A percentile compares a stretch with the other conserved stretches of the same genome.
phyloP scores from a whole-genome alignment of 2,329 filamentous ascomycete genomes.

The Aspergillus pseudotamarii region DNA sequence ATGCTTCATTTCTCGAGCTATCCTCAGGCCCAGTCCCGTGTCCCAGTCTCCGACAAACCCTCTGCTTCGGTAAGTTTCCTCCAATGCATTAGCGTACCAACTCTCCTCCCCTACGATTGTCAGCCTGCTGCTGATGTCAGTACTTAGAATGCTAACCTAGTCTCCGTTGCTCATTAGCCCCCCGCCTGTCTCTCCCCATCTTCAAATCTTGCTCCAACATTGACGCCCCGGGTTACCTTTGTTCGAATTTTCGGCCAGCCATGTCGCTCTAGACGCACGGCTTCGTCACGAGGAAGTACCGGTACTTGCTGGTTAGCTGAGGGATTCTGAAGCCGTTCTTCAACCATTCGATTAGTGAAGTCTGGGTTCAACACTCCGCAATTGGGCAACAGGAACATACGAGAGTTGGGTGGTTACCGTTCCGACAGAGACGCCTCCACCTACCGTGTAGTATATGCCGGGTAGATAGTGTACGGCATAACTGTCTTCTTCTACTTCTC shows the following conservation, averaged over 20 bases:
- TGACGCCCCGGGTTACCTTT: constrained; percentile 13
- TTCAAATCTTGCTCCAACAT: constrained; percentile 10
- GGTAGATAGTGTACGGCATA: constrained; percentile 19
- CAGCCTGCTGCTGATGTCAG: constrained; percentile 15
- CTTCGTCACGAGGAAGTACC: constrained; percentile 20
- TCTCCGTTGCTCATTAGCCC: constrained; percentile 14
- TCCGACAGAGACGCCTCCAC: constrained; percentile 11
- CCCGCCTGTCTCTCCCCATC: constrained; percentile 15
- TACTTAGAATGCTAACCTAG: constrained; percentile 7
- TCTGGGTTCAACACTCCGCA: constrained; percentile 15
- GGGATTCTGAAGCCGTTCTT: constrained; percentile 21
- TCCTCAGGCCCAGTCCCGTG: constrained; percentile 15
- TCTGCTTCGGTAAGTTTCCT: constrained; percentile 24
- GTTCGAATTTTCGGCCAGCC: constrained; percentile 18
- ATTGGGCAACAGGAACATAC: constrained; percentile 11
- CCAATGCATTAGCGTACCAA: constrained; percentile 25
- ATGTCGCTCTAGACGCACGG: constrained; percentile 33
- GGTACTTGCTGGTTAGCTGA: constrained; percentile 26
- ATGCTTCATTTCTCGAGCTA: constrained; percentile 22
- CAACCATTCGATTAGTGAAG: constrained; percentile 11
- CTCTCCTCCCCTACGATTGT: constrained; percentile 9
- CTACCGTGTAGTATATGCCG: constrained; percentile 25
- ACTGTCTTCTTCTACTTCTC: constrained; percentile 3
- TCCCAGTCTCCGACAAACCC: constrained; percentile 11
- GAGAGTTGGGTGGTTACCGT: constrained; percentile 14